Conservation (phyloP, 345 rosid genomes). For the Kernera saxatilis region DNA sequence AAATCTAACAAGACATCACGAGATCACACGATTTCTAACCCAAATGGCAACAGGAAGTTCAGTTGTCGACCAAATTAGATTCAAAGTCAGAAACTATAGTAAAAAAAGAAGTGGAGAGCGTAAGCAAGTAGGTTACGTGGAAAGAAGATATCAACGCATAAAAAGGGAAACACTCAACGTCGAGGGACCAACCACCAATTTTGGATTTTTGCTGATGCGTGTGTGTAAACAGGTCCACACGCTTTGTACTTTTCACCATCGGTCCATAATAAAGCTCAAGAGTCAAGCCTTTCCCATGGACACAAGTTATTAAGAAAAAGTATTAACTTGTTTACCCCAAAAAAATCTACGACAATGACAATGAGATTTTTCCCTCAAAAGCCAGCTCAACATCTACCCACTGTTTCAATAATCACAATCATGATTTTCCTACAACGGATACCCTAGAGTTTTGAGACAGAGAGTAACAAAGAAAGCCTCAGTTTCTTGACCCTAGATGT, state of each 20-base stretch:
- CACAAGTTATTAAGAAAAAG: background rate
- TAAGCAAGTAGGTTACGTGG: slow-evolving; percentile 22
- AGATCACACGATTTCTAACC: background rate
- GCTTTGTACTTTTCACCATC: slow-evolving; percentile 15
- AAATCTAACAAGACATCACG: background rate
- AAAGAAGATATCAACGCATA: slow-evolving; percentile 16
- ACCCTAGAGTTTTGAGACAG: slow-evolving; percentile 9
- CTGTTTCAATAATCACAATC: background rate
- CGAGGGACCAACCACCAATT: slow-evolving; percentile 7
- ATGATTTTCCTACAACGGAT: background rate
- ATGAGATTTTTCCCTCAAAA: slow-evolving; percentile 7
- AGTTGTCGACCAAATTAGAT: slow-evolving; percentile 14
- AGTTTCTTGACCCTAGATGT: slow-evolving; percentile 17
- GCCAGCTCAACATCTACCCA: background rate
- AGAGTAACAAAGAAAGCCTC: slow-evolving; percentile 2
- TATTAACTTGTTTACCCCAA: background rate
- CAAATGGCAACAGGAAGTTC: background rate
- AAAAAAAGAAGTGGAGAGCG: background rate
- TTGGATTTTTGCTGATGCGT: slow-evolving; percentile 22
- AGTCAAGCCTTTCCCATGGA: slow-evolving; percentile 9
- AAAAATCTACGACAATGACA: background rate
- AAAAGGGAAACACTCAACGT: background rate
- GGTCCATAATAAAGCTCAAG: slow-evolving; percentile 17
- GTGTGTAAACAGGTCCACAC: slow-evolving; percentile 16
- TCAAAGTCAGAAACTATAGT: background rate